Evolutionary conservation across 2,329 filamentous ascomycete genomes (phyloP), one percentile per base, ranked within the genome.

Genomic region (Epichloe gansuensis): DNA sequence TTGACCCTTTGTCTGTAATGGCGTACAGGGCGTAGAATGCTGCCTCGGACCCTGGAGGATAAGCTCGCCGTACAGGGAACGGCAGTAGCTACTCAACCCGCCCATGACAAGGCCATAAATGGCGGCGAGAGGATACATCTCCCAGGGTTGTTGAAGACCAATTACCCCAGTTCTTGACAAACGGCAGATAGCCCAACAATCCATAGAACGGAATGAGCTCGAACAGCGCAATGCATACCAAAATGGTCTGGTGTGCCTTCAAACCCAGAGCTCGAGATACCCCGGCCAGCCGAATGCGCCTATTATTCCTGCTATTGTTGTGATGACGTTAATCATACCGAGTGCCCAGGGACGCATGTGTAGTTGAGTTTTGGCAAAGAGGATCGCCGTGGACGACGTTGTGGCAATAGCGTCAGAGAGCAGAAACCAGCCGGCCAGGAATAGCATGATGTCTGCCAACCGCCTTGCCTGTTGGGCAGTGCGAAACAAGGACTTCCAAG

Each of bases 21-120:
- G 93, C 93, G 65, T 97, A 98, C 2, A 98, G 75, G 0, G 91
- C 91, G 65, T 95, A 98, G 65, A 98, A 98, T 0, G 91, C 91
- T 0, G 93, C 91, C 69, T 98, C 93, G 34, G 86, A 94, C 4
- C 93, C 93, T 0, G 89, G 88, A 1, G 93, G 52, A 98, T 95
- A 53, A 98, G 76, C 67, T 97, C 91, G 41, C 90, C 91, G 64
- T 88, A 98, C 4, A 98, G 76, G 55, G 88, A 91, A 43, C 93
- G 85, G 65, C 93, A 97, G 68, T 97, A 96, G 25, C 86, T 86
- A 54, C 87, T 89, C 42, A 98, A 72, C 0, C 93, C 93, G n/a
- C 93, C 93, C 34, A 97, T 81, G 2, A 97, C 91, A 48, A 98
- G 81, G 0, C 93, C 93, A 67, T 96, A 97, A 12, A 97, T 81